Evolutionary conservation across 306 rosid genomes (phyloP).

Genomic region (Quercus parvula): DNA sequence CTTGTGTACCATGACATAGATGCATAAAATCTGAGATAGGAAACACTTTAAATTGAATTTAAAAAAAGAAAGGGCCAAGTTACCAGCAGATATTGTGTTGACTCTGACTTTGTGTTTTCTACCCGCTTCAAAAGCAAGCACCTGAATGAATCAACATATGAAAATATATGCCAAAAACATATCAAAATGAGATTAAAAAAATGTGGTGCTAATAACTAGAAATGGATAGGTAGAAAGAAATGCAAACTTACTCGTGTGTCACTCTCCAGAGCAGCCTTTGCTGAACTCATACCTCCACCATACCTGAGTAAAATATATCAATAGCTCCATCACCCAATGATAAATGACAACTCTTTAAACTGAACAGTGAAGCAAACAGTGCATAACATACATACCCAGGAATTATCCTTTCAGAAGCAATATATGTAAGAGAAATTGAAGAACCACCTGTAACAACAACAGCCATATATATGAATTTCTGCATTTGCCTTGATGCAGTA

Average conservation of each 20-base stretch:
- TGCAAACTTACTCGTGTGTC: slow-evolving; percentile 68
- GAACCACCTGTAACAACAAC: slow-evolving; percentile 68
- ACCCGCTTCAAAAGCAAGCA: slow-evolving; percentile 98
- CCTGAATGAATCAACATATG: slow-evolving; percentile 37
- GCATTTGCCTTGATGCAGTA: background rate
- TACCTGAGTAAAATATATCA: slow-evolving; percentile 46
- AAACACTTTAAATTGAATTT: background rate
- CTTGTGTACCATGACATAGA: background rate
- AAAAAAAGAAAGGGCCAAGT: background rate
- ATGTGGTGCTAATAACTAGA: background rate
- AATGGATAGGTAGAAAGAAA: background rate
- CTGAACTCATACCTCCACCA: slow-evolving; percentile 99
- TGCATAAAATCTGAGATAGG: background rate
- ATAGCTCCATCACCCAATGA: background rate
- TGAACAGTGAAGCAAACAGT: slow-evolving; percentile 1
- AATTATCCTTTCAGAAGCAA: slow-evolving; percentile 93
- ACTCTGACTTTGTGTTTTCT: slow-evolving; percentile 81
- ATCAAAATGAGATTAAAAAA: background rate
- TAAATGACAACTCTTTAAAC: slow-evolving; percentile 8
- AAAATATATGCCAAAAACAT: background rate
- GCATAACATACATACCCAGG: slow-evolving; percentile 65
- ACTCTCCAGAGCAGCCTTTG: slow-evolving; percentile 96
- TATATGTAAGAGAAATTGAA: slow-evolving; percentile 88
- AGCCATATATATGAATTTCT: slow-evolving; percentile 8
- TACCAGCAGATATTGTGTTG: slow-evolving; percentile 92